Conservation (phyloP, 2,329 filamentous ascomycete species). For the Plectosphaerella plurivora region DNA sequence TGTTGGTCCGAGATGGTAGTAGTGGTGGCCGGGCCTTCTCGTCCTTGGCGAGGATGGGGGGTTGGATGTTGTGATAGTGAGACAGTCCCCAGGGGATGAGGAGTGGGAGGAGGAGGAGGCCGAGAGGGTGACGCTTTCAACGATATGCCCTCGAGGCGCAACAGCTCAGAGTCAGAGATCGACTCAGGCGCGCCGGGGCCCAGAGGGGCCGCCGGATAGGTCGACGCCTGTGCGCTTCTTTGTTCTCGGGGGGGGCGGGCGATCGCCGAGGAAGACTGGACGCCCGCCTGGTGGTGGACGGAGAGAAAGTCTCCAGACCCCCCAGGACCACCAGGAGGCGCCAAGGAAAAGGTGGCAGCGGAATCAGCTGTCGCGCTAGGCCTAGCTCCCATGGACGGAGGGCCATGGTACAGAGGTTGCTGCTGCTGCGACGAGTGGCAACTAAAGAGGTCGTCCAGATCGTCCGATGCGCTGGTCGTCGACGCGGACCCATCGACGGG, state of each 20-base stretch:
- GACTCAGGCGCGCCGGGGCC: slow-evolving; percentile 18
- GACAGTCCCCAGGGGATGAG: slow-evolving; percentile 15
- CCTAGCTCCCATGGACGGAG: slow-evolving; percentile 8
- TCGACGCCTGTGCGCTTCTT: slow-evolving; percentile 8
- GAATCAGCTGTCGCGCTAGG: slow-evolving; percentile 12
- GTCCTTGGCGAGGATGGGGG: slow-evolving; percentile 23
- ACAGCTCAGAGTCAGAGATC: slow-evolving; percentile 44
- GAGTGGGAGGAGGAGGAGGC: slow-evolving; percentile 6
- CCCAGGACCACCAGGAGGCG: background rate
- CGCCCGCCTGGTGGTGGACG: background rate
- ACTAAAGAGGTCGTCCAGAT: slow-evolving; percentile 11
- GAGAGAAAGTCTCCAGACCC: background rate
- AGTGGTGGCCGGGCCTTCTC: slow-evolving; percentile 12
- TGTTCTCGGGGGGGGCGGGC: slow-evolving; percentile 8
- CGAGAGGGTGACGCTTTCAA: slow-evolving; percentile 23
- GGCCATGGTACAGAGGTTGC: background rate
- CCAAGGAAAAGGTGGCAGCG: slow-evolving; percentile 10
- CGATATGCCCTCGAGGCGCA: slow-evolving; percentile 42
- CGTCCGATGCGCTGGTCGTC: slow-evolving; percentile 12
- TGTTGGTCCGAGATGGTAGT: slow-evolving; percentile 23
- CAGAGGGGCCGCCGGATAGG: slow-evolving; percentile 12
- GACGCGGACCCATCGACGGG: slow-evolving; percentile 8
- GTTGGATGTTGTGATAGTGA: slow-evolving; percentile 11
- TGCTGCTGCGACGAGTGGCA: slow-evolving; percentile 8
- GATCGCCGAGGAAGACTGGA: slow-evolving; percentile 11